phyloP scores from a whole-genome alignment of 257 asterid genomes.

The Plectranthus barbatus region DNA sequence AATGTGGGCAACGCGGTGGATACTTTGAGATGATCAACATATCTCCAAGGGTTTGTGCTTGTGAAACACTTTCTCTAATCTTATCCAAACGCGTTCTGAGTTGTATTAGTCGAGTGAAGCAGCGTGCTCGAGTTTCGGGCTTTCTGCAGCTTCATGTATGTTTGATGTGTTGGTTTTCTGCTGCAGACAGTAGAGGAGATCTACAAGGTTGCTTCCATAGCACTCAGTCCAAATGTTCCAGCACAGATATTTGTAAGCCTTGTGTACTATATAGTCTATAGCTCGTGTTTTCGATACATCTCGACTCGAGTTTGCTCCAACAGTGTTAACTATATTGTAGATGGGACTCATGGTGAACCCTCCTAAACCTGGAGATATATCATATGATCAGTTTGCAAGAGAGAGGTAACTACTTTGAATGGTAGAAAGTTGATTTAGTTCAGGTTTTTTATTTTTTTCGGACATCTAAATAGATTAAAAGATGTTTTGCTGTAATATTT shows the following conservation, averaged over 20 bases:
- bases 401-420: conserved; percentile 49
- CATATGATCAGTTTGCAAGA: conserved; percentile 61
- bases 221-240: conserved; percentile 96
- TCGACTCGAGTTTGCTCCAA: neutral
- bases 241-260: conserved; percentile 90
- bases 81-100: neutral
- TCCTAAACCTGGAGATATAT: conserved; percentile 90
- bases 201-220: conserved; percentile 90
- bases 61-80: neutral
- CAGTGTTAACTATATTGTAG: conserved; percentile 26
- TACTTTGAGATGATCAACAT: conserved; percentile 97
- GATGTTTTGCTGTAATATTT: no score
- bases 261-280: no score
- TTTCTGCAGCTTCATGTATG: neutral
- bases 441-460: no score
- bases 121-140: neutral
- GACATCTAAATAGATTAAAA: no score
- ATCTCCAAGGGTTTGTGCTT: conserved; percentile 61
- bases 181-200: conserved; percentile 92
- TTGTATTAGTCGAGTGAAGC: neutral
- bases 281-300: neutral
- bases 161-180: neutral
- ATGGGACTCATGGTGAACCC: conserved; percentile 94
- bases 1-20: conserved; percentile 99
- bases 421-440: no score